Evolutionary conservation across 495 filamentous ascomycete species (phyloP).

Genomic region (Penicillium goetzii): DNA sequence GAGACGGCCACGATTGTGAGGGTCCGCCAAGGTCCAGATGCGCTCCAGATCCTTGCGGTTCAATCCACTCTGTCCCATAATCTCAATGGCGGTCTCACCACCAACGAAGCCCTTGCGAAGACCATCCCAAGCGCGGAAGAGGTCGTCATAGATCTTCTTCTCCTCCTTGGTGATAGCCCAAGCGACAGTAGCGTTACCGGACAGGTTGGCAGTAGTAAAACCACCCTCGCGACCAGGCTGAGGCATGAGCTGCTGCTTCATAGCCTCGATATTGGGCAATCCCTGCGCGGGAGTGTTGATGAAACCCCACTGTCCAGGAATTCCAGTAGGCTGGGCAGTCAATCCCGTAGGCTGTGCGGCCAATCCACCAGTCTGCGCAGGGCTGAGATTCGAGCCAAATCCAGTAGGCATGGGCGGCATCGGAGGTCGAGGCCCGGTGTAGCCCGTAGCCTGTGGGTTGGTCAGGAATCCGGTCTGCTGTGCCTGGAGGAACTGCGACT

Average conservation of each 20-base stretch:
- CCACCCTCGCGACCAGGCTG: slow-evolving; percentile 91
- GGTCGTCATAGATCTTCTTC: slow-evolving; percentile 93
- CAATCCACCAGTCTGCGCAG: slow-evolving; percentile 61
- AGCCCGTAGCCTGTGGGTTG: slow-evolving; percentile 64
- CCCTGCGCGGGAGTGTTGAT: slow-evolving; percentile 92
- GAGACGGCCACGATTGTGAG: slow-evolving; percentile 87
- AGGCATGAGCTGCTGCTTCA: slow-evolving; percentile 98
- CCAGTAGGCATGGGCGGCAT: slow-evolving; percentile 96
- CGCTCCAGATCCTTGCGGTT: slow-evolving; percentile 87
- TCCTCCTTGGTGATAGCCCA: slow-evolving; percentile 99
- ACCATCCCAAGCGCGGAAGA: slow-evolving; percentile 98
- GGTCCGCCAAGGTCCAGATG: slow-evolving; percentile 94
- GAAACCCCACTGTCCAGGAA: slow-evolving; percentile 96
- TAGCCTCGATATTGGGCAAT: slow-evolving; percentile 87
- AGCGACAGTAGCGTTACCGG: slow-evolving; percentile 92
- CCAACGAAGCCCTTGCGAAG: slow-evolving; percentile 90
- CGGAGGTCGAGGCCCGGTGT: slow-evolving; percentile 79
- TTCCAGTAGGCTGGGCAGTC: slow-evolving; percentile 91
- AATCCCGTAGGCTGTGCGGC: slow-evolving; percentile 57
- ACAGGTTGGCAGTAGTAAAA: slow-evolving; percentile 84
- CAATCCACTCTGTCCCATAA: slow-evolving; percentile 94
- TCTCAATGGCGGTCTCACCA: slow-evolving; percentile 93
- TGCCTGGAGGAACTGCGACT: slow-evolving; percentile 46
- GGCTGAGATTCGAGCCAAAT: slow-evolving; percentile 67
- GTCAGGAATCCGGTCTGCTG: slow-evolving; percentile 55